phyloP scores from a whole-genome alignment of 2,329 filamentous ascomycete genomes.

The Exophiala mesophila region DNA sequence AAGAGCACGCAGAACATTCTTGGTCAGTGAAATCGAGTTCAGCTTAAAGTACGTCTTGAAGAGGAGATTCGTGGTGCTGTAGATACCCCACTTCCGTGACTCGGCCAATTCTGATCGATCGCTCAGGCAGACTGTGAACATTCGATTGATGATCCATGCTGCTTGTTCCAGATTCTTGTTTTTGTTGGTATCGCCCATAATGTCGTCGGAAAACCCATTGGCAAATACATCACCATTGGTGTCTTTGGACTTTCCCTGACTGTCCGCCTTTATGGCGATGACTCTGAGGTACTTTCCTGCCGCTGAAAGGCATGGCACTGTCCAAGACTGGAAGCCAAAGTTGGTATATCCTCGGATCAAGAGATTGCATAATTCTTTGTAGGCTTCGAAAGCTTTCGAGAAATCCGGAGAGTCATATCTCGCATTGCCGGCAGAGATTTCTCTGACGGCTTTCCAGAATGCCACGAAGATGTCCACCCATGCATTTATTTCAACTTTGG shows the following conservation, averaged over 20 bases:
- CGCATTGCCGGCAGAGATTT: slow-evolving; percentile 64
- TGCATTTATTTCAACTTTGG: slow-evolving; percentile 65
- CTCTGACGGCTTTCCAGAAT: slow-evolving; percentile 78
- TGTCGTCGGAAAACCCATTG: slow-evolving; percentile 68
- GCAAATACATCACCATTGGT: slow-evolving; percentile 42
- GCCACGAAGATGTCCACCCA: slow-evolving; percentile 81
- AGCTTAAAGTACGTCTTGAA: slow-evolving; percentile 99
- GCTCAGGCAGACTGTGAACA: slow-evolving; percentile 84
- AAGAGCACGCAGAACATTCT: slow-evolving; percentile 82
- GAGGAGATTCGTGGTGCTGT: slow-evolving; percentile 86
- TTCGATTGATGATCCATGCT: slow-evolving; percentile 81
- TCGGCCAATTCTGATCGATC: slow-evolving; percentile 65
- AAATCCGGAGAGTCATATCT: slow-evolving; percentile 56
- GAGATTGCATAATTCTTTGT: slow-evolving; percentile 76
- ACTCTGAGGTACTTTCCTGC: slow-evolving; percentile 79
- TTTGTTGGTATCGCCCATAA: slow-evolving; percentile 69
- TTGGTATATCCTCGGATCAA: slow-evolving; percentile 78
- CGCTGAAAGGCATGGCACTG: slow-evolving; percentile 82
- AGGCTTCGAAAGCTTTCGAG: slow-evolving; percentile 77
- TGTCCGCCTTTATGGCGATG: slow-evolving; percentile 88
- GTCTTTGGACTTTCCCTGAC: slow-evolving; percentile 53
- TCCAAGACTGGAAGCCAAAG: slow-evolving; percentile 78
- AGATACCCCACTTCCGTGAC: slow-evolving; percentile 96
- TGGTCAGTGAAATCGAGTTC: slow-evolving; percentile 81
- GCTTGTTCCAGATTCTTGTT: slow-evolving; percentile 87